Evolutionary conservation across 2,329 filamentous ascomycete species (phyloP), one percentile per base, ranked within the genome.

Genomic region (Aureobasidium sp.): DNA sequence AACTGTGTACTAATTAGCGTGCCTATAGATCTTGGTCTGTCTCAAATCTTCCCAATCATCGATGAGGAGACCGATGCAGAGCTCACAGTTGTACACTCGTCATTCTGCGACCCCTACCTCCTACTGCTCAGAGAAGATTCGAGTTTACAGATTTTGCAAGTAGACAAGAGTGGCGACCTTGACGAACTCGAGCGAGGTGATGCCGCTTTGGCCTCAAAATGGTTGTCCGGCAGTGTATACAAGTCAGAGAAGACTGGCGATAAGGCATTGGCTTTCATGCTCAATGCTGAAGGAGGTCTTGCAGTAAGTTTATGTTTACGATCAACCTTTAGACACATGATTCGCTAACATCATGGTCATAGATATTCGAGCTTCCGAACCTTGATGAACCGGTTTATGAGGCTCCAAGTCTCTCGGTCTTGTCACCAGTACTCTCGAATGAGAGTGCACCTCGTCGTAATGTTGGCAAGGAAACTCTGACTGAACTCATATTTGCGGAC

Each of bases 31-130:
- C 83, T 99, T 63, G 90, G 88, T 12, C 82, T 99, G 59, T 87
- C 87, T 50, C 93, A 97, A 70, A 97, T 99, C 61, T 82, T 97
- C 55, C 91, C 92, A 0, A 91, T 97, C 83, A 84, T 90, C 65
- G 94, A 97, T 69, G 94, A 96, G 69, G 90, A 94, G 66, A 92
- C 87, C 0, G 92, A 89, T 13, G 87, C 84, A 24, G 90, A 96
- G 69, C 87, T 90, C 5, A 83, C 87, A 59, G 87, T 94, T 46
- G 78, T 92, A 50, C 88, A 86, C 69, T 88, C 90, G 41, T 95
- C 89, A 71, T 92, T 97, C 68, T 84, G 84, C 24, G 93, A 97
- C 68, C 91, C 91, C 0, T 97, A 92, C 70, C 75, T 99, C 13
- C 78, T 96, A 2, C 82, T 97, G 15, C 77, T 96, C 24, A 84